phyloP scores from a whole-genome alignment of 495 filamentous ascomycete species.

The Podospora anserina region DNA sequence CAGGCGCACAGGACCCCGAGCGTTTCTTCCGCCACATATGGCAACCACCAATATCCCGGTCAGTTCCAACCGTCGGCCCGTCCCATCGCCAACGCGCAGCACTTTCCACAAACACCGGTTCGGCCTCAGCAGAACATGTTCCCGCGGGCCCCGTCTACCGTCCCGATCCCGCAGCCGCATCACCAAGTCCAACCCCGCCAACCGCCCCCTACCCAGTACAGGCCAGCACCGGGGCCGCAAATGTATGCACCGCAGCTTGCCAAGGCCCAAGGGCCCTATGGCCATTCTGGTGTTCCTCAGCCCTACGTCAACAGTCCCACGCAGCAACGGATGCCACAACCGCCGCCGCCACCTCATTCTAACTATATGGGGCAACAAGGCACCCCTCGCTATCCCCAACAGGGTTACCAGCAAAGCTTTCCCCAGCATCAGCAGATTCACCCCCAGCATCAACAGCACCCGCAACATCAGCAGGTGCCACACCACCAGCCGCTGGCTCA shows the following conservation, averaged over 20 bases:
- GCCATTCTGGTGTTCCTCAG: slow-evolving; percentile 39
- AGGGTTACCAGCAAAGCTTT: slow-evolving; percentile 30
- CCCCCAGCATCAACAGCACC: slow-evolving; percentile 29
- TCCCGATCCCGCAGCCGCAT: slow-evolving; percentile 35
- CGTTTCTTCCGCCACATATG: slow-evolving; percentile 33
- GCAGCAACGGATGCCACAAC: slow-evolving; percentile 38
- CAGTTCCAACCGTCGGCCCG: slow-evolving; percentile 37
- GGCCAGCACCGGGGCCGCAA: slow-evolving; percentile 20
- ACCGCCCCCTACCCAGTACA: slow-evolving; percentile 34
- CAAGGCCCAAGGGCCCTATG: slow-evolving; percentile 38
- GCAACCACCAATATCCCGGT: slow-evolving; percentile 37
- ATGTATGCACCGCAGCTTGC: slow-evolving; percentile 37
- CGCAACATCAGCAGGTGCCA: slow-evolving; percentile 28
- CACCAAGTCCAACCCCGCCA: slow-evolving; percentile 30
- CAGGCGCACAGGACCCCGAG: slow-evolving; percentile 41
- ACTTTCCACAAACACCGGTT: slow-evolving; percentile 44
- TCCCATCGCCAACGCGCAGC: slow-evolving; percentile 40
- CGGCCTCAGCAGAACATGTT: slow-evolving; percentile 37
- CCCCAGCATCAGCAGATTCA: slow-evolving; percentile 33
- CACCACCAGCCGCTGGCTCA: slow-evolving; percentile 23
- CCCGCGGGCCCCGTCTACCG: slow-evolving; percentile 27
- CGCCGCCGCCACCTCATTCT: slow-evolving; percentile 32
- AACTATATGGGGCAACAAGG: slow-evolving; percentile 29
- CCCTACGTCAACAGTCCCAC: slow-evolving; percentile 37
- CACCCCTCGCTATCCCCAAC: slow-evolving; percentile 28